These are phyloP conservation scores for Carnegiea gigantea DNA, from an alignment of 179 eudicot genomes.

Conservation along the genomic window DNA sequence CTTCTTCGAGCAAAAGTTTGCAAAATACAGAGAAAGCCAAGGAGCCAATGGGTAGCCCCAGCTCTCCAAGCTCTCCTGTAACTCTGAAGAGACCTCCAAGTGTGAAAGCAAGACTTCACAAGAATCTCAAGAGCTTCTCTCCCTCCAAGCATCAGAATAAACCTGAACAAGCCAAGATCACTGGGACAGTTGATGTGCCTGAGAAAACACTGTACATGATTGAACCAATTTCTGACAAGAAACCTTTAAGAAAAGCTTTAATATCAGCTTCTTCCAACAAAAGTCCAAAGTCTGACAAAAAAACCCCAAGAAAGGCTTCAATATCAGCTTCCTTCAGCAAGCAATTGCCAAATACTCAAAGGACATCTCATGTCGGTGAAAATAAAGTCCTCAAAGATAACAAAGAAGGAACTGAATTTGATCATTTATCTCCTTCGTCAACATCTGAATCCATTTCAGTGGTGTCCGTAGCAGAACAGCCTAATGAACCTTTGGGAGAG, in stretches of 20 bases:
- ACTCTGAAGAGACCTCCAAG: slow-evolving; percentile 34
- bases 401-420: not conserved
- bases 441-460: not conserved
- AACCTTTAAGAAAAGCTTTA: slow-evolving; percentile 14
- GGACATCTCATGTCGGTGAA: not conserved
- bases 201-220: slow-evolving; percentile 31
- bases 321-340: not conserved
- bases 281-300: slow-evolving; percentile 17
- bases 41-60: not conserved
- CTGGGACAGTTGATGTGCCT: slow-evolving; percentile 22
- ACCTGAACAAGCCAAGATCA: slow-evolving; percentile 21
- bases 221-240: slow-evolving; percentile 20
- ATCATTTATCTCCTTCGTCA: not conserved
- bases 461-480: slow-evolving; percentile 7
- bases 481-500: slow-evolving; percentile 6
- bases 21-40: slow-evolving; percentile 4
- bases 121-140: slow-evolving; percentile 30
- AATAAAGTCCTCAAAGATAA: not conserved
- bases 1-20: slow-evolving; percentile 1
- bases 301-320: slow-evolving; percentile 14
- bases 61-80: not conserved
- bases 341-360: not conserved
- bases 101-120: slow-evolving; percentile 28
- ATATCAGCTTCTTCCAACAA: not conserved
- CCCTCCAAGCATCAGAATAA: slow-evolving; percentile 15